phyloP scores from a whole-genome alignment of 2,329 filamentous ascomycete species.

The Curvularia lunata region DNA sequence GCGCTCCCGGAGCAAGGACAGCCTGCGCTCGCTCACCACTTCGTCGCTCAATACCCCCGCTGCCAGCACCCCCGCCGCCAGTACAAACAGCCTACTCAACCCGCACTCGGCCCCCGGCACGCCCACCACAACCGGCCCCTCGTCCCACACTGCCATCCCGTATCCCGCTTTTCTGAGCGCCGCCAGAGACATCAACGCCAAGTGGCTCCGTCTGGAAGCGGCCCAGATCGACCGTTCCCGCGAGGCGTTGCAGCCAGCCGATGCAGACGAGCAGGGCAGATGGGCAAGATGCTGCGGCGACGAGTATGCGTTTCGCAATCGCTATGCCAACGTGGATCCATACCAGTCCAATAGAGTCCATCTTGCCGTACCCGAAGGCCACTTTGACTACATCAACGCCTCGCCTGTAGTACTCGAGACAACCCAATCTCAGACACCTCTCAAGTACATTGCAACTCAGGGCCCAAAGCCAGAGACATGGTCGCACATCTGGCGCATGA shows the following conservation, averaged over 20 bases:
- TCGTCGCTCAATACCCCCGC: constrained; percentile 36
- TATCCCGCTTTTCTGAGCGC: constrained; percentile 62
- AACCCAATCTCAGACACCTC: constrained; percentile 49
- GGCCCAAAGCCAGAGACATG: constrained; percentile 80
- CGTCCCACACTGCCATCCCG: constrained; percentile 17
- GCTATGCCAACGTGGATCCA: constrained; percentile 88
- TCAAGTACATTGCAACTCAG: constrained; percentile 88
- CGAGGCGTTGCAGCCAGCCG: constrained; percentile 49
- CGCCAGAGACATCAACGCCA: constrained; percentile 61
- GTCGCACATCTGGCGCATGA: constrained; percentile 93
- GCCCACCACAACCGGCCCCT: constrained; percentile 6
- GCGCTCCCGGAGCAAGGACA: constrained; percentile 50
- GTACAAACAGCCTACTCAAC: constrained; percentile 43
- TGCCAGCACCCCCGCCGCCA: constrained; percentile 37
- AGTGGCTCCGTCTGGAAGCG: constrained; percentile 68
- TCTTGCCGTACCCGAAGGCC: constrained; percentile 74
- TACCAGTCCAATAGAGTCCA: constrained; percentile 86
- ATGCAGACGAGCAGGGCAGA: constrained; percentile 55
- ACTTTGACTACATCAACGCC: constrained; percentile 61
- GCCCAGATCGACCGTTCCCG: constrained; percentile 62
- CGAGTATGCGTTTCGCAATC: constrained; percentile 70
- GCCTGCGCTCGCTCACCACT: constrained; percentile 39
- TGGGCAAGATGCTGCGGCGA: constrained; percentile 66
- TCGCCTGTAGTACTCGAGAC: constrained; percentile 54
- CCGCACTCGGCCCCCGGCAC: constrained; percentile 25